Evolutionary conservation across 2,329 filamentous ascomycete genomes (phyloP).

Genomic region (Nannizziopsis barbatae): DNA sequence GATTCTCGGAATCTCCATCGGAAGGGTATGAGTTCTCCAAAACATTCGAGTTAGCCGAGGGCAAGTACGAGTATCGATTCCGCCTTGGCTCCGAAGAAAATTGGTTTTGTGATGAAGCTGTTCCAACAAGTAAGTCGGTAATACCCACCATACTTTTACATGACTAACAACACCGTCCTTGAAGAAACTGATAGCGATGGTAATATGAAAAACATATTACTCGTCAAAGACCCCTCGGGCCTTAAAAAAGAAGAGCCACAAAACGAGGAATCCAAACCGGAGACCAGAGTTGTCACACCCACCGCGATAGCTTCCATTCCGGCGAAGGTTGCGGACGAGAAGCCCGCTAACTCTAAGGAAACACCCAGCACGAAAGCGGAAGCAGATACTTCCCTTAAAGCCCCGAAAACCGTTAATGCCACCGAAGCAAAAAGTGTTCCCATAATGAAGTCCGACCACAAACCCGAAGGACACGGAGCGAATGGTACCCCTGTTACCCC

Average conservation of each 20-base stretch:
- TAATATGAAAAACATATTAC: constrained; percentile 17
- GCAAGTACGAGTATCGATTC: constrained; percentile 23
- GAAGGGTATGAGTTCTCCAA: constrained; percentile 16
- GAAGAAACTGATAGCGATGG: constrained; percentile 21
- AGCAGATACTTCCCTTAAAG: neutral
- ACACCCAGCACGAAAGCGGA: neutral
- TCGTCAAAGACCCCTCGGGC: constrained; percentile 10
- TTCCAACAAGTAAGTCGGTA: constrained; percentile 19
- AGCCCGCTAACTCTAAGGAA: neutral
- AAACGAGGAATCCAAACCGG: constrained; percentile 10
- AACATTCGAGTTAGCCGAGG: constrained; percentile 15
- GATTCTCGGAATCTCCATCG: constrained; percentile 11
- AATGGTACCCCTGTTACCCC: too few species aligned
- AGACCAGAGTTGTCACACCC: constrained; percentile 1
- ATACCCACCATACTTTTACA: neutral
- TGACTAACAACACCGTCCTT: neutral
- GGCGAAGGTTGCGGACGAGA: neutral
- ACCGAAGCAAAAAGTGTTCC: neutral
- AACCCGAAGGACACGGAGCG: too few species aligned
- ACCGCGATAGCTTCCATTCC: neutral
- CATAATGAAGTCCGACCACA: too few species aligned
- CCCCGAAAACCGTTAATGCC: neutral
- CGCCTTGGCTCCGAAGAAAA: constrained; percentile 18
- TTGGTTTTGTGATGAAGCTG: constrained; percentile 23
- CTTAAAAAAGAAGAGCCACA: constrained; percentile 8